A percentile compares a stretch with the other conserved stretches of the same genome.
These are phyloP conservation scores for Euphrasia confusa DNA, from an alignment of 257 asterid species.

Conservation along the genomic window DNA sequence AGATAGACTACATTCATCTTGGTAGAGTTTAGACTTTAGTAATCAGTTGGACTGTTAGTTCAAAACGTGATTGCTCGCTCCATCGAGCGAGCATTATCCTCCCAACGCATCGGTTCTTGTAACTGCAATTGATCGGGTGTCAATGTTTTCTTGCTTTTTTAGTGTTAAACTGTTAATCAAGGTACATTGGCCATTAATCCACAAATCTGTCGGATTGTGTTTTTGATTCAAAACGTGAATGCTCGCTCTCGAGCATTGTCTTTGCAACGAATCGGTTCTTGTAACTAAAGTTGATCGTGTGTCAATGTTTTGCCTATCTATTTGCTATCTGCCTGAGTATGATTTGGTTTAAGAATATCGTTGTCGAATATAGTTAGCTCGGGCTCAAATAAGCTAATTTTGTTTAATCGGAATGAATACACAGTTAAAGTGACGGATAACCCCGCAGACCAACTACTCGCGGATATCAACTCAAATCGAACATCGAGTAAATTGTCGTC, in stretches of 20 bases:
- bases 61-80: not conserved
- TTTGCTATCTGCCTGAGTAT: too few relatives aligned
- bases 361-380: too few relatives aligned
- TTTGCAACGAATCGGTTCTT: too few relatives aligned
- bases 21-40: too few relatives aligned
- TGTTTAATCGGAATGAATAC: not conserved
- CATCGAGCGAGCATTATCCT: not conserved
- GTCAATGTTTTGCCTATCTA: too few relatives aligned
- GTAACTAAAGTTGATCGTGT: too few relatives aligned
- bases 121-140: not conserved
- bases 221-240: too few relatives aligned
- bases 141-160: not conserved
- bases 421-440: conserved; percentile 75
- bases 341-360: too few relatives aligned
- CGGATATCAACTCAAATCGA: conserved; percentile 53
- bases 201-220: too few relatives aligned
- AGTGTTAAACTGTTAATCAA: not conserved
- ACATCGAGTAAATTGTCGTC: conserved; percentile 60
- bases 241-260: too few relatives aligned
- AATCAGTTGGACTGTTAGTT: too few relatives aligned
- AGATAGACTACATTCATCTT: not conserved
- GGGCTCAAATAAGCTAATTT: not conserved
- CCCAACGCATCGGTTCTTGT: not conserved
- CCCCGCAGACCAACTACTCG: conserved; percentile 76
- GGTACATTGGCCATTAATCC: too few relatives aligned